Base-by-base conservation (phyloP, 179 eudicot genomes). In the Silene vulgaris region DNA sequence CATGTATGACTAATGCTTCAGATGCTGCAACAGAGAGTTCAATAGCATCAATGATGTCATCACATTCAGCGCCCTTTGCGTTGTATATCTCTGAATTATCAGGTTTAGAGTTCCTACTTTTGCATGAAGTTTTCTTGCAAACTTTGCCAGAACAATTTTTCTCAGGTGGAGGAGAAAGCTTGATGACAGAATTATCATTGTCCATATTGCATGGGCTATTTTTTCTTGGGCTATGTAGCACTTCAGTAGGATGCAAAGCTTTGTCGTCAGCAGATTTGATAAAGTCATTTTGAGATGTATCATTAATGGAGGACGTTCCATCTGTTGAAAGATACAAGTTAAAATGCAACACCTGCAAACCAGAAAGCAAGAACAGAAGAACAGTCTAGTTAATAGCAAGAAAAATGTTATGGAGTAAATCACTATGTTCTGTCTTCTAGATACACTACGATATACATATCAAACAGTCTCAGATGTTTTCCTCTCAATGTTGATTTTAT, bases 11-110 rank as follows among this genome's bases (percentile, higher is more conserved):
- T 73, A 92, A 78, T 73, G 92, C 97, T 81, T 94, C 98, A 48
- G 98, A 90, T 76, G 98, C 98, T 28, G 90, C 91, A 81, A 90
- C 80, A 20, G 97, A 89, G 72, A 94, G 92, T 80, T 94, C 97
- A 63, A 90, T 84, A 30, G 92, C 97, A 81, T 84, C 83, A 78
- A 72, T 73, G 29, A 85, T 57, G 40, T 85, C 89, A 75, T 62
- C 73, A 65, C 48, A 81, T 71, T 82, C 81, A 63, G 65, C 40
- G 72, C 56, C 74, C 70, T 65, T 75, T 50, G 64, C 59, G 48
- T 79, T 59, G 13, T 59, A 40, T 72, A 66, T 78, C 63, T 81
- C 86, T 50, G 60, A 73, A 76, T 69, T 76, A 21, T 65, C 59
- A 69, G 72, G 69, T 30, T 54, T 60, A 59, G 76, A 57, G 67